Evolutionary conservation across 2,329 filamentous ascomycete species (phyloP).

Genomic region (Dactylellina leptospora): DNA sequence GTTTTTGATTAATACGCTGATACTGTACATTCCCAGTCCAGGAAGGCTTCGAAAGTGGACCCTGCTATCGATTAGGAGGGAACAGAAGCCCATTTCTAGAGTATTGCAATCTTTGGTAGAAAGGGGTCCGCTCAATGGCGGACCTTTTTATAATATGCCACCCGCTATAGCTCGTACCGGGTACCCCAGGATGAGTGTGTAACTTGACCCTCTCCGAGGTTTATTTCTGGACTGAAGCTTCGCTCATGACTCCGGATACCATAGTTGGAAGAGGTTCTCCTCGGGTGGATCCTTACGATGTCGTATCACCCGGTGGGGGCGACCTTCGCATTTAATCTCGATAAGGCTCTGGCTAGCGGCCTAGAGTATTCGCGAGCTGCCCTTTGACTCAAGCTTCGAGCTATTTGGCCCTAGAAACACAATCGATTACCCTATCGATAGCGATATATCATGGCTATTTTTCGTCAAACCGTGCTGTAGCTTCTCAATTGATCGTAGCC

Average conservation of each 20-base stretch:
- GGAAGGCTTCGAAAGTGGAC: constrained; percentile 1
- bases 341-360: constrained; percentile 31
- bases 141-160: constrained; percentile 19
- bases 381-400: constrained; percentile 19
- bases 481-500: constrained; percentile 34
- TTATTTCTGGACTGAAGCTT: not conserved
- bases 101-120: not conserved
- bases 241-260: not conserved
- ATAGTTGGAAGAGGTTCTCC: constrained; percentile 5
- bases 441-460: constrained; percentile 48
- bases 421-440: constrained; percentile 53
- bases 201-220: constrained; percentile 30
- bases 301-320: constrained; percentile 5
- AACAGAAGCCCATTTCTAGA: not conserved
- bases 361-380: constrained; percentile 17
- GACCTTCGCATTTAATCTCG: constrained; percentile 25
- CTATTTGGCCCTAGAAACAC: constrained; percentile 18
- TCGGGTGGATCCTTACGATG: constrained; percentile 15
- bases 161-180: constrained; percentile 40
- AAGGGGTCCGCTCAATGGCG: constrained; percentile 26
- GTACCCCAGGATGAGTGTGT: constrained; percentile 43
- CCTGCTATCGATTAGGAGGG: constrained; percentile 11
- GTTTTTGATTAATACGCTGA: not conserved
- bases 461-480: constrained; percentile 34
- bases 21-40: not conserved